Percentiles rank a stretch among this genome's conserved stretches.
phyloP scores from a whole-genome alignment of 768 basidiomycete species.

The Tremella mesenterica region DNA sequence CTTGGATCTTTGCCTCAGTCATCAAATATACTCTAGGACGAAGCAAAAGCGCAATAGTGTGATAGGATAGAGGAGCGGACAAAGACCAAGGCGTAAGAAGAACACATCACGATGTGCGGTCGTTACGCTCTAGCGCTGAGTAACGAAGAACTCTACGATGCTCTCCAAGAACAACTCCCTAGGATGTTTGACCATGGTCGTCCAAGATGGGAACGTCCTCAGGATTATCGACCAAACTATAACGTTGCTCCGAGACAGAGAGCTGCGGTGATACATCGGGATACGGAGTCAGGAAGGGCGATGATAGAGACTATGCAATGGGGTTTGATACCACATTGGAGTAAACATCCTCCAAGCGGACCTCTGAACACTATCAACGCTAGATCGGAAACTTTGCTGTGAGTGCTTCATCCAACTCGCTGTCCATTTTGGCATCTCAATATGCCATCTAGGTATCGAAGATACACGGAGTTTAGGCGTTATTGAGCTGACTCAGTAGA shows the following conservation, averaged over 20 bases:
- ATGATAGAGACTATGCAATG: constrained; percentile 71
- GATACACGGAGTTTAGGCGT: not conserved
- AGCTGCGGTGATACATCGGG: constrained; percentile 62
- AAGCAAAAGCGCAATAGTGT: too few relatives aligned
- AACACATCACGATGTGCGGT: too few relatives aligned
- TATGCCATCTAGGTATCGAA: too few relatives aligned
- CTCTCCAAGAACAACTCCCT: constrained; percentile 25
- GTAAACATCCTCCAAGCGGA: constrained; percentile 56
- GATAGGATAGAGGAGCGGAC: too few relatives aligned
- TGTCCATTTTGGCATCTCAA: too few relatives aligned
- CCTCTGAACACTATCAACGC: constrained; percentile 79
- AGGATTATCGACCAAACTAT: constrained; percentile 47
- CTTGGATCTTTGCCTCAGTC: too few relatives aligned
- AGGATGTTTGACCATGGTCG: constrained; percentile 16
- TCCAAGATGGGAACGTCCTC: constrained; percentile 22
- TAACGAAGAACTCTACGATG: constrained; percentile 35
- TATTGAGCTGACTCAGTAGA: constrained; percentile 7
- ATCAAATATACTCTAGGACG: too few relatives aligned
- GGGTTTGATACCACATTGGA: constrained; percentile 82
- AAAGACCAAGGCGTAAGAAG: too few relatives aligned
- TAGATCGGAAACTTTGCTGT: constrained; percentile 64
- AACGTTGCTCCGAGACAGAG: constrained; percentile 76
- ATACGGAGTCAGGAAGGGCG: constrained; percentile 44
- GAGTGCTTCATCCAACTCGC: constrained; percentile 2
- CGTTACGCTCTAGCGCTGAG: constrained; percentile 32